phyloP scores from a whole-genome alignment of 2,329 filamentous ascomycete genomes.

The Ustulina deusta region DNA sequence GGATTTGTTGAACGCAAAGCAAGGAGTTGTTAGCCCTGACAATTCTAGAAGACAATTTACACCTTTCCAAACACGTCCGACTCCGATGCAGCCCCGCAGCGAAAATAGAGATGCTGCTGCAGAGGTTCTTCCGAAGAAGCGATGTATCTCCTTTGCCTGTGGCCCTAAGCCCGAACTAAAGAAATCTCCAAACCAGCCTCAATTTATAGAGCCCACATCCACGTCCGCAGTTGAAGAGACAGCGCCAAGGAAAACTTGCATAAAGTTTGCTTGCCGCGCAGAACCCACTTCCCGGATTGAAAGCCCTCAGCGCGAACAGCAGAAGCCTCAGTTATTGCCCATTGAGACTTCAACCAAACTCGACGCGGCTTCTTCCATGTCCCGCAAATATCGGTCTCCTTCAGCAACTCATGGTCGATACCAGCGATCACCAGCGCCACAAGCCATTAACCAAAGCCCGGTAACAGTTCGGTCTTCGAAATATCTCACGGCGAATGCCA shows the following conservation, averaged over 20 bases:
- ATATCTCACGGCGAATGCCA: constrained; percentile 64
- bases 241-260: constrained; percentile 67
- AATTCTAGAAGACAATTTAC: constrained; percentile 45
- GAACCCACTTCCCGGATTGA: constrained; percentile 60
- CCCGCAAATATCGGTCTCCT: constrained; percentile 50
- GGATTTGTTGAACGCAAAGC: constrained; percentile 48
- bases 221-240: constrained; percentile 54
- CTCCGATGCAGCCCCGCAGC: constrained; percentile 34
- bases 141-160: constrained; percentile 94
- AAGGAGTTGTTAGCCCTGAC: constrained; percentile 44
- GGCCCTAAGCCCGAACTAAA: constrained; percentile 69
- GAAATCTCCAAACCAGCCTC: constrained; percentile 56
- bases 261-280: constrained; percentile 81
- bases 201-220: constrained; percentile 50
- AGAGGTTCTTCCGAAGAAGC: constrained; percentile 78
- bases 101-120: constrained; percentile 66
- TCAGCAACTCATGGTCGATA: constrained; percentile 46
- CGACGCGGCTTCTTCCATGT: constrained; percentile 39
- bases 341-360: constrained; percentile 34
- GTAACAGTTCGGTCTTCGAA: constrained; percentile 56
- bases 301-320: constrained; percentile 51
- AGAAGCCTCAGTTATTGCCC: constrained; percentile 26
- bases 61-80: constrained; percentile 36
- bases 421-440: constrained; percentile 50
- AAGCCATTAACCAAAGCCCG: constrained; percentile 56